Base-by-base conservation (phyloP, 306 rosid genomes). In the Vicia villosa region DNA sequence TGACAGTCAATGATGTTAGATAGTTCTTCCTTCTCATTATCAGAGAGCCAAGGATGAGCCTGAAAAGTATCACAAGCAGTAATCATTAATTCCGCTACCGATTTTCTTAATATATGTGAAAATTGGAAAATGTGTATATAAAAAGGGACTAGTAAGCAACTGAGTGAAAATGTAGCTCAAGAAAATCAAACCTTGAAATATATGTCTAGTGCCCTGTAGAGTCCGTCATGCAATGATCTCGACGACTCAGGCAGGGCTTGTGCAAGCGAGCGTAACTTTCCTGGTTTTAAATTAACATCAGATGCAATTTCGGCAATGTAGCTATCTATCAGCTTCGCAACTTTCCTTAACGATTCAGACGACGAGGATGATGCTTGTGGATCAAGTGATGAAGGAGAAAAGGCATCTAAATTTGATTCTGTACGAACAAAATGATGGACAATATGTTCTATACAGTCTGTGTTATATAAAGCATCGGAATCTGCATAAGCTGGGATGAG, bases 21-120 rank as follows among this genome's bases (percentile, higher is more conserved):
- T 14, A 94, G 89, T 65, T 94, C 96, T 85, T 85, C 97, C 84
- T 84, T 87, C 66, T 88, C 96, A 22, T 67, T 84, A 46, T 81
- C 87, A 1, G 96, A 77, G 46, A 90, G 88, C 91, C 90, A 85
- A 45, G 96, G 95, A 79, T 94, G 98, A 52, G 90, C 97, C 98
- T 84, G 79, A 74, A 88, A 82, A 63, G 80, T 74, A 55, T 45
- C 43, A 17, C 26, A 74, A 58, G 11, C 20, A 34, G 38, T 34
- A 34, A 8, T 34, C 38, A 34, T 7, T 34, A 34, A 34, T 34
- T 34, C 10, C 10, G 38, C 38, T 34, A 34, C 38, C 38, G 38
- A 8, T 34, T 34, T 34, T 34, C 38, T 34, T 34, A 34, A 34
- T 34, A 7, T 34, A 34, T 34, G 38, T 8, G 8, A 34, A 34